Base-by-base conservation (phyloP, 2,329 filamentous ascomycete genomes). In the Triangularia verruculosa region DNA sequence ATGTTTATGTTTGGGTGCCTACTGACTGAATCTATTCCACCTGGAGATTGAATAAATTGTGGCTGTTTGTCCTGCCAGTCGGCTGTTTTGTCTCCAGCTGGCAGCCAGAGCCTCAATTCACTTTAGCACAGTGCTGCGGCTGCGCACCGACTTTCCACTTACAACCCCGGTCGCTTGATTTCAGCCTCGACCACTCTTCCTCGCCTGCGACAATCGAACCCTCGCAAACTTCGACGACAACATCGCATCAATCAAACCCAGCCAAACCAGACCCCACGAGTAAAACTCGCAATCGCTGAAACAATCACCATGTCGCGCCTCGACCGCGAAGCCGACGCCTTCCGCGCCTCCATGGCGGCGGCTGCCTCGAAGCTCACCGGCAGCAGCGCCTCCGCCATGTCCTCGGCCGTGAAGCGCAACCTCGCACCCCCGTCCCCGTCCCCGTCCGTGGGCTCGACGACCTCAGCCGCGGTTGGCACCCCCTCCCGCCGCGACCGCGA, bases 401-500 rank as follows among this genome's bases (percentile, higher is more conserved):
- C 80, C 52, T 72, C 79, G 74, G 75, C 79, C 78, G 79, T 74
- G 70, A 86, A 78, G 69, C 72, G 75, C 62, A 73, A 75, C 62
- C 81, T 82, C 69, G 83, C 84, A 57, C 85, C 85, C 12, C 83
- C 85, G 17, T 92, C 84, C 59, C 88, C 86, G 52, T 86, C 87
- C 47, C 86, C 82, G 54, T 89, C 80, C 24, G 83, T 81, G 43
- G 76, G 79, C 4, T 85, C 83, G 39, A 80, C 77, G n/a, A 74
- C 75, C 5, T 78, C 76, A 52, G 78, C 77, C 32, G 71, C 77
- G 17, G 84, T 86, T 55, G 87, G 88, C 67, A 90, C 90, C 15
- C 83, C 88, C 8, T 83, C 86, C 57, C 84, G 84, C 74, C 81
- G 89, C 77, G 81, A 84, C 71, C 76, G 75, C 4, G 77, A 77